A percentile compares a stretch with the other conserved stretches of the same genome.
Evolutionary conservation across 148 eudicot species (phyloP).

Genomic region (Cornus suecica): DNA sequence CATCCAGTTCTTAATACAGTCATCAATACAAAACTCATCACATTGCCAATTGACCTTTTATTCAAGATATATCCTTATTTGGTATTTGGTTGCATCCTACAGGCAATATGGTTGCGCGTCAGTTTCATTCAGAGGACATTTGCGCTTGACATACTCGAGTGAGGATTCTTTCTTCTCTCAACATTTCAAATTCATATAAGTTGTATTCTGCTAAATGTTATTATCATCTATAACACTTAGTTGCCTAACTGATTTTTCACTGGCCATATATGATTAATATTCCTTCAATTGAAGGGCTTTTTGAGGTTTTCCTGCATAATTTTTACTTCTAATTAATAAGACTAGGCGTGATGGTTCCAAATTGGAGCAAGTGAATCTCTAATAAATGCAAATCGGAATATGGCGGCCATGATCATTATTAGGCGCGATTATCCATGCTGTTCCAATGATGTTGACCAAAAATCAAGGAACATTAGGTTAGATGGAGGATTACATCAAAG

Average conservation of each 20-base stretch:
- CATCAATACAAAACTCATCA: neutral
- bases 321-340: too few relatives aligned
- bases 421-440: too few relatives aligned
- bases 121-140: slow-evolving; percentile 81
- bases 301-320: neutral
- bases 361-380: too few relatives aligned
- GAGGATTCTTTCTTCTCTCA: slow-evolving; percentile 35
- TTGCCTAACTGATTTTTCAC: slow-evolving; percentile 4
- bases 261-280: neutral
- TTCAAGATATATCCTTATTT: neutral
- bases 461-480: too few relatives aligned
- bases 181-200: slow-evolving; percentile 1
- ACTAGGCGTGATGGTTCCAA: too few relatives aligned
- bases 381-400: too few relatives aligned
- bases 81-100: slow-evolving; percentile 21
- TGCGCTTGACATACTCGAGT: slow-evolving; percentile 98
- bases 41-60: neutral
- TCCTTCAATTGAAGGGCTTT: slow-evolving; percentile 8
- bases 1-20: neutral
- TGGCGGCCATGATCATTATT: too few relatives aligned
- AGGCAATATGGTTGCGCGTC: slow-evolving; percentile 84
- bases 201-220: slow-evolving; percentile 17
- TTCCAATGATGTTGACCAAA: too few relatives aligned
- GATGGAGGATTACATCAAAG: too few relatives aligned
- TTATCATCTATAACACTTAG: neutral